Percentiles rank a stretch among this genome's conserved stretches.
These are phyloP conservation scores for Beauveria australis DNA, from an alignment of 2,329 filamentous ascomycete species.

Conservation along the genomic window DNA sequence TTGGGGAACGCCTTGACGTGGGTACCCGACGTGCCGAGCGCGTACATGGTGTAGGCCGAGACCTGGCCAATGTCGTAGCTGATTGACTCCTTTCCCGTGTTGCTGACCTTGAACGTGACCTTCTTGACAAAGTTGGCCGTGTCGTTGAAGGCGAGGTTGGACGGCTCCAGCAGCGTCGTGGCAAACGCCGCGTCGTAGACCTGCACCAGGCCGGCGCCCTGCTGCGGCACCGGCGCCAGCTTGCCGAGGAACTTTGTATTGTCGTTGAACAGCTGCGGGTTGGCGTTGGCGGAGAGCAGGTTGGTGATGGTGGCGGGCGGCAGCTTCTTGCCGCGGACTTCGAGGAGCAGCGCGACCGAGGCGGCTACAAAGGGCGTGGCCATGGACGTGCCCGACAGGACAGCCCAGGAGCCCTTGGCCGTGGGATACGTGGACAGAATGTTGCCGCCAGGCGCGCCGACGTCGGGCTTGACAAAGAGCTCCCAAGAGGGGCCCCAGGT, in stretches of 20 bases:
- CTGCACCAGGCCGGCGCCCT: constrained; percentile 52
- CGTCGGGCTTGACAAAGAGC: constrained; percentile 46
- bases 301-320: constrained; percentile 42
- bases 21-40: constrained; percentile 26
- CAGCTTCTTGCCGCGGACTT: constrained; percentile 42
- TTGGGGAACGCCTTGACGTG: constrained; percentile 37
- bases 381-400: constrained; percentile 53
- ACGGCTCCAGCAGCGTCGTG: constrained; percentile 43
- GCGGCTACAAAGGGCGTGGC: constrained; percentile 48
- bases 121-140: constrained; percentile 45
- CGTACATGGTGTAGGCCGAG: constrained; percentile 46
- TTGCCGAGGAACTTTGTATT: constrained; percentile 26
- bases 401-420: constrained; percentile 38
- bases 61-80: constrained; percentile 45
- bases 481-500: constrained; percentile 57
- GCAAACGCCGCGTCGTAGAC: constrained; percentile 50
- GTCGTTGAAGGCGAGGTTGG: constrained; percentile 57
- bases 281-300: constrained; percentile 40
- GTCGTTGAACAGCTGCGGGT: constrained; percentile 41
- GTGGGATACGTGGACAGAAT: constrained; percentile 51
- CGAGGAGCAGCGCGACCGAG: constrained; percentile 44
- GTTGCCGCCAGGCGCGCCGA: constrained; percentile 47
- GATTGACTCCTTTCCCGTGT: constrained; percentile 39
- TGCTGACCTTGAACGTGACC: constrained; percentile 47
- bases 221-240: constrained; percentile 49